Conservation (phyloP, 148 eudicot species). For the Silene latifolia region DNA sequence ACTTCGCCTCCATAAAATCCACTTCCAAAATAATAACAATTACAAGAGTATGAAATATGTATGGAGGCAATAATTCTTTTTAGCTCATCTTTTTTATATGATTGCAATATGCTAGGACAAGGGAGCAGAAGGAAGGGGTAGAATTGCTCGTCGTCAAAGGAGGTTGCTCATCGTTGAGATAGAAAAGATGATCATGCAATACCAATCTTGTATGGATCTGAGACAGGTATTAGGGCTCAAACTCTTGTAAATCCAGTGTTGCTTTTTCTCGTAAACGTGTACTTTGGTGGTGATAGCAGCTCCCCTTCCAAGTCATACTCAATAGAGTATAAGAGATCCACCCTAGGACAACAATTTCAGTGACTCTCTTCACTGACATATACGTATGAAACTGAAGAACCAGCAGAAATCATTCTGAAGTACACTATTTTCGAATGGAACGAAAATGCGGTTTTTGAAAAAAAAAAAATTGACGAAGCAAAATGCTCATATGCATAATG, state of each 20-base stretch:
- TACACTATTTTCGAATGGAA: background rate
- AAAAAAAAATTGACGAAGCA: background rate
- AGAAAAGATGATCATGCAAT: conserved; percentile 78
- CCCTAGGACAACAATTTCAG: no score
- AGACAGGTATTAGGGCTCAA: conserved; percentile 49
- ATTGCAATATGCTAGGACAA: conserved; percentile 50
- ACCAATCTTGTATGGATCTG: conserved; percentile 62
- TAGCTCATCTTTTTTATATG: background rate
- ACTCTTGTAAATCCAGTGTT: background rate
- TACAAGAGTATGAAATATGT: background rate
- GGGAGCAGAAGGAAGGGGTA: conserved; percentile 93
- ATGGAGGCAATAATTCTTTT: background rate
- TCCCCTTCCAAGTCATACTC: background rate
- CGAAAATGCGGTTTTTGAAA: no score
- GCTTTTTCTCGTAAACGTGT: background rate
- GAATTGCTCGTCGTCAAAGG: conserved; percentile 83
- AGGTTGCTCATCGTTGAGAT: conserved; percentile 86
- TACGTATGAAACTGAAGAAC: background rate
- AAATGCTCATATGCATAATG: background rate
- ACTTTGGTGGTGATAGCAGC: background rate
- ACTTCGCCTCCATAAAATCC: background rate
- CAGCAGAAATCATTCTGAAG: background rate
- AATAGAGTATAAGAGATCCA: background rate
- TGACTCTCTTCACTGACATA: background rate
- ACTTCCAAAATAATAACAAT: background rate